Base-by-base conservation (phyloP, 2,329 filamentous ascomycete genomes). In the Beauveria pseudobassiana region DNA sequence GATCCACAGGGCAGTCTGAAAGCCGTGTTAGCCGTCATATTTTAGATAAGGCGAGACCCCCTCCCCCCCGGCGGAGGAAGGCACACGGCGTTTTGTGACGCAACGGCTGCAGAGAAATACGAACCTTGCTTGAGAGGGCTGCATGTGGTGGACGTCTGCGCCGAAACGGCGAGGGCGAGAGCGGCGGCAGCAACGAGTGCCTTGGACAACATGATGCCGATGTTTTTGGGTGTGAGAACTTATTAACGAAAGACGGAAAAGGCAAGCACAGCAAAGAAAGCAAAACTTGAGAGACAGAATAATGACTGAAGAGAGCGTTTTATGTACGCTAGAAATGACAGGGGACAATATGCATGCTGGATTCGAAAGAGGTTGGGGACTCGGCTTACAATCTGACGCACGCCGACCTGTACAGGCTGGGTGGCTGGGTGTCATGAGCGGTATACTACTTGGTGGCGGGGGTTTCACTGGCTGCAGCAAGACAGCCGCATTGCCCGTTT, bases 1-100 rank as follows among this genome's bases (percentile, higher is more conserved):
- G 80, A 69, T 91, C 78, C 42, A 87, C 71, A 26, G 85, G 81
- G 70, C 88, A 91, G 45, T 63, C 71, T 72, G 30, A 8, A 20
- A 40, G 8, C 3, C 18, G 42, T 42, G 43, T 56, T 38, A 49
- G 51, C 9, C 18, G 34, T 20, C 7, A 18, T 26, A 9, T 2
- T 28, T 28, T 28, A 8, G 43, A 18, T 18, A 5, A 6, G 16
- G 8, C 18, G 7, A 30, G 28, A 30, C 2, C 9, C 28, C 9
- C 28, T 9, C 28, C 10, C 30, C 9, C 3, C 10, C 3, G 30
- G 9, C 10, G 30, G 30, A 5, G 4, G 5, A 12, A 14, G 10
- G 30, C 0, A 34, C 34, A 38, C 18, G 7, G 62, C 12, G 48
- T 51, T 20, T 18, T 24, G 5, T 26, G 45, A 9, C 45, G 24